A percentile compares a stretch with the other conserved stretches of the same genome.
Evolutionary conservation across 164 flowering plant species (phyloP).

Genomic region (Macadamia integrifolia): DNA sequence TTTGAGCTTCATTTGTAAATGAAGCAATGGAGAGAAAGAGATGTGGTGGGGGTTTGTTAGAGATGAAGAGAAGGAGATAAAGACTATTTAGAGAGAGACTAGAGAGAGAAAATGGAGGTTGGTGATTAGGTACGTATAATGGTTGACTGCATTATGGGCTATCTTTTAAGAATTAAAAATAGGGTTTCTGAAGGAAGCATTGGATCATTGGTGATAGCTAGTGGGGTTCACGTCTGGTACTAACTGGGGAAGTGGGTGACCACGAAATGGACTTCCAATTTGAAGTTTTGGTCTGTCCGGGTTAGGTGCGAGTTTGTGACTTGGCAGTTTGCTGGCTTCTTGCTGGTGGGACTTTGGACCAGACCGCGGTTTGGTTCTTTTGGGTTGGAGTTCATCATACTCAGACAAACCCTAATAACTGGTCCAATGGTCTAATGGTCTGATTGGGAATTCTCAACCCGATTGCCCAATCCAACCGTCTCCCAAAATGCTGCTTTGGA

Average conservation of each 20-base stretch:
- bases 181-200: too few species aligned
- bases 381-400: too few species aligned
- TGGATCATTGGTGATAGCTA: neutral
- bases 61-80: constrained; percentile 1
- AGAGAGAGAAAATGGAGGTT: constrained; percentile 8
- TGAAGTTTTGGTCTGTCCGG: too few species aligned
- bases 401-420: too few species aligned
- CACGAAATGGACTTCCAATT: neutral
- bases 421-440: too few species aligned
- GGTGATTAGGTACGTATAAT: neutral
- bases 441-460: too few species aligned
- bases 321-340: too few species aligned
- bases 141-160: neutral
- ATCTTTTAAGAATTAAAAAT: neutral
- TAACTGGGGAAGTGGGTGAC: neutral
- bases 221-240: constrained; percentile 24
- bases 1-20: constrained; percentile 32
- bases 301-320: too few species aligned
- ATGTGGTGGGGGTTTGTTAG: constrained; percentile 4
- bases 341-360: too few species aligned
- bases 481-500: too few species aligned
- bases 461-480: too few species aligned
- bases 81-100: neutral
- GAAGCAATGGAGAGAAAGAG: neutral
- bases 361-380: too few species aligned